Conservation (phyloP, 495 filamentous ascomycete genomes). For the Penicillium waksmanii region DNA sequence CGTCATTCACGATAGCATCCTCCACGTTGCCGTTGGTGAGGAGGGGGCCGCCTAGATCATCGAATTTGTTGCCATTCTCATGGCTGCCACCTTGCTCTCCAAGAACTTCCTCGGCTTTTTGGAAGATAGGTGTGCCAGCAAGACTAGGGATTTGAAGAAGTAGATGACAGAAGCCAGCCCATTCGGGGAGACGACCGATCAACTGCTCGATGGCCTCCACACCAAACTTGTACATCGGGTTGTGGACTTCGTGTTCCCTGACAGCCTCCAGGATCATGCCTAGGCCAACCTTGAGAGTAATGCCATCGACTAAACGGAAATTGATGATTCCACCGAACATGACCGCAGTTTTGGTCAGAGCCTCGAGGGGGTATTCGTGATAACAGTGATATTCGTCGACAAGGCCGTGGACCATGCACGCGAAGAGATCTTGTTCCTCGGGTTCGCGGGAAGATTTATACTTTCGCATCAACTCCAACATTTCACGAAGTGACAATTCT, state of each 20-base stretch:
- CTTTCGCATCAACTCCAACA: slow-evolving; percentile 77
- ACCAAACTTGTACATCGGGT: slow-evolving; percentile 97
- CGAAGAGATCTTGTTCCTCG: slow-evolving; percentile 88
- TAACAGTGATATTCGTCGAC: slow-evolving; percentile 98
- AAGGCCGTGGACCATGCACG: slow-evolving; percentile 97
- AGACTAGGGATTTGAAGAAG: slow-evolving; percentile 80
- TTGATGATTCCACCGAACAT: slow-evolving; percentile 97
- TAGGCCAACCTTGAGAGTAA: slow-evolving; percentile 87
- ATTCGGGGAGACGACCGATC: slow-evolving; percentile 79
- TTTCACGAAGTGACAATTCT: slow-evolving; percentile 76
- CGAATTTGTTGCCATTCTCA: slow-evolving; percentile 20
- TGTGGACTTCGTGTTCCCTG: slow-evolving; percentile 73
- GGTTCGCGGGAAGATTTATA: slow-evolving; percentile 86
- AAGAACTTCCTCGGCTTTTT: slow-evolving; percentile 79
- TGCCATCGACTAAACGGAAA: slow-evolving; percentile 82
- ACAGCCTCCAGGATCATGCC: slow-evolving; percentile 97
- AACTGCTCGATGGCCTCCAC: slow-evolving; percentile 94
- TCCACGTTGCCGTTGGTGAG: slow-evolving; percentile 70
- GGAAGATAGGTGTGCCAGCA: slow-evolving; percentile 80
- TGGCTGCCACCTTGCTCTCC: slow-evolving; percentile 55
- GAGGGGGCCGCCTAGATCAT: slow-evolving; percentile 42
- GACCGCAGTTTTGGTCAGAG: slow-evolving; percentile 91
- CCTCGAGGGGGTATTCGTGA: slow-evolving; percentile 88
- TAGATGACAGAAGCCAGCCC: slow-evolving; percentile 85
- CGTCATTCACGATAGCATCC: slow-evolving; percentile 57